Conservation (phyloP, 1,139 yeast genomes). For the Lodderomyces elongisporus region DNA sequence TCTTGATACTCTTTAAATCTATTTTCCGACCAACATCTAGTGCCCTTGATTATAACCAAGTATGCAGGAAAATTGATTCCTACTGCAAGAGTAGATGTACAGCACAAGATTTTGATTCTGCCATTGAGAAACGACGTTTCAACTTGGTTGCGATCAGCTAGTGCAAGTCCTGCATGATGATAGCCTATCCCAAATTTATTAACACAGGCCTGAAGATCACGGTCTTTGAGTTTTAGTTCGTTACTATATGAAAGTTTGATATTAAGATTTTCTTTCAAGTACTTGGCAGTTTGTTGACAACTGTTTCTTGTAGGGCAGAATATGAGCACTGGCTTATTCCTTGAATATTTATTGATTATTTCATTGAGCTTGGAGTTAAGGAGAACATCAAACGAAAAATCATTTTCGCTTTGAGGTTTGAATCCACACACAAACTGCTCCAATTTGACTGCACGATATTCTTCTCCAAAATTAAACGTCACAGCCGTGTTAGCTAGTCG, state of each 20-base stretch:
- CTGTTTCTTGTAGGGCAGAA: constrained; percentile 53
- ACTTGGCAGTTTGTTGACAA: constrained; percentile 43
- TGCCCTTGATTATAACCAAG: constrained; percentile 54
- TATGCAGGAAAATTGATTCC: constrained; percentile 63
- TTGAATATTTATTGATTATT: constrained; percentile 30
- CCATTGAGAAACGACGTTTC: constrained; percentile 44
- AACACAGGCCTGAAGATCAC: constrained; percentile 22
- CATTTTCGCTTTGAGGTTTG: constrained; percentile 29
- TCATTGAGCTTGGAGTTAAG: constrained; percentile 35
- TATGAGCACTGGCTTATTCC: constrained; percentile 39
- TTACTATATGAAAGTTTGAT: not conserved
- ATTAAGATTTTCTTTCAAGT: constrained; percentile 15
- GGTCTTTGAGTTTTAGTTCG: constrained; percentile 17
- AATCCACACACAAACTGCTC: constrained; percentile 40
- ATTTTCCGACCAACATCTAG: constrained; percentile 46
- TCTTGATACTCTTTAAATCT: constrained; percentile 50
- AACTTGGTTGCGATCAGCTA: constrained; percentile 38
- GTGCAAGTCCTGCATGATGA: constrained; percentile 56
- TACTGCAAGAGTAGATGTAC: constrained; percentile 57
- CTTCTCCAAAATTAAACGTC: constrained; percentile 39
- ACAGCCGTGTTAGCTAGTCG: constrained; percentile 19
- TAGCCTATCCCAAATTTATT: constrained; percentile 40
- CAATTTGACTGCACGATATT: constrained; percentile 41
- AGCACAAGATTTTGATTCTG: constrained; percentile 39
- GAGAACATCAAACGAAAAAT: constrained; percentile 40